These are phyloP conservation scores for Umbelopsis sp. DNA, from an alignment of 192 early-diverging fungal genomes.

Conservation along the genomic window DNA sequence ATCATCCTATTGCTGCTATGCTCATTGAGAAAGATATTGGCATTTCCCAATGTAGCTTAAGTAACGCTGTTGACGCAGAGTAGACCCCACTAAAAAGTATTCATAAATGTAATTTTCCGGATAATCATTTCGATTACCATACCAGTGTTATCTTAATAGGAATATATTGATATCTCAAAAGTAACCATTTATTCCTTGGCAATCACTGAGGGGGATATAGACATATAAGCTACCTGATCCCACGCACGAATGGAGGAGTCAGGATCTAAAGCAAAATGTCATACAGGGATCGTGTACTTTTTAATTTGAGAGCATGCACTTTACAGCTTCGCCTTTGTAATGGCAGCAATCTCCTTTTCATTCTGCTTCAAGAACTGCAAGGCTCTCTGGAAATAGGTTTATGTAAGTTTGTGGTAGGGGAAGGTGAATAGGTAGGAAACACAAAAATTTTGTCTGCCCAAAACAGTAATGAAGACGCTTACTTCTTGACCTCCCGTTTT, in stretches of 20 bases:
- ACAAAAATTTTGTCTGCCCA: not conserved
- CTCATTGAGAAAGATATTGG: constrained; percentile 88
- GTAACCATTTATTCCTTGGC: too few species aligned
- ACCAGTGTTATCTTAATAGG: too few species aligned
- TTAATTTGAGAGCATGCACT: not conserved
- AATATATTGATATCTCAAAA: too few species aligned
- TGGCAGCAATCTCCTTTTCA: constrained; percentile 13
- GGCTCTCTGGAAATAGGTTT: not conserved
- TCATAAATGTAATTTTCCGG: too few species aligned
- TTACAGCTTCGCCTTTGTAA: constrained; percentile 23
- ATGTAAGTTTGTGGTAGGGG: not conserved
- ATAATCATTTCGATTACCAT: too few species aligned
- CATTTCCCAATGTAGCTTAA: not conserved
- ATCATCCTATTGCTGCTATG: constrained; percentile 91
- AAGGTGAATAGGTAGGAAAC: not conserved
- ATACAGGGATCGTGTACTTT: not conserved
- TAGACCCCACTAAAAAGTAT: too few species aligned
- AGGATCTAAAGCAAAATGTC: not conserved
- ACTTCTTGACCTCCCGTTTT: constrained; percentile 34
- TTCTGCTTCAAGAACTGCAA: constrained; percentile 32
- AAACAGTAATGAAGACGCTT: not conserved
- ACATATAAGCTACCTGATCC: too few species aligned
- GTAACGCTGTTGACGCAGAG: not conserved
- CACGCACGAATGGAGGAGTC: not conserved
- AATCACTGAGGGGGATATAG: too few species aligned